Evolutionary conservation across 2,329 filamentous ascomycete species (phyloP).

Genomic region (Talaromyces atroroseus): DNA sequence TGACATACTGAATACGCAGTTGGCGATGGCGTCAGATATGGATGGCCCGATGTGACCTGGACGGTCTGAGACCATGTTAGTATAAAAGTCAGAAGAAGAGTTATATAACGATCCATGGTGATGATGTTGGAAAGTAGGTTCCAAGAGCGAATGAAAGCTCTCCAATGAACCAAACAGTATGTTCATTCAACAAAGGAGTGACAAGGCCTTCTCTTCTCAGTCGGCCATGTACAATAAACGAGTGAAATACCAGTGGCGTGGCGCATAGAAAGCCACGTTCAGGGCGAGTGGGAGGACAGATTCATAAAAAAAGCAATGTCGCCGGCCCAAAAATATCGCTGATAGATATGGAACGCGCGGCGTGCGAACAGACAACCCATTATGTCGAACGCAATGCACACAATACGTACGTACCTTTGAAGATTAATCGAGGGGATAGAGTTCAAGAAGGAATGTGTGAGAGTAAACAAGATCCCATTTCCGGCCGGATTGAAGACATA

Average conservation of each 20-base stretch:
- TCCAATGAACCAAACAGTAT: neutral
- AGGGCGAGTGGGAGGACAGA: neutral
- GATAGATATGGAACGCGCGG: neutral
- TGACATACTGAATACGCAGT: conserved; percentile 3
- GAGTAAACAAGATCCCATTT: neutral
- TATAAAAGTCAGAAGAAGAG: conserved; percentile 24
- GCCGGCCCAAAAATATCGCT: too few species aligned
- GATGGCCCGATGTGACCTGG: conserved; percentile 24
- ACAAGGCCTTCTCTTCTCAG: neutral
- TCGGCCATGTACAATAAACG: neutral
- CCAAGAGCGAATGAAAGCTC: neutral
- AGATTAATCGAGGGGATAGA: neutral
- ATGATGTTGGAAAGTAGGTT: neutral
- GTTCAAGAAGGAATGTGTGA: neutral
- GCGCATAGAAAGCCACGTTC: neutral
- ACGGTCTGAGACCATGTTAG: conserved; percentile 32
- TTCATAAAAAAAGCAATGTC: neutral
- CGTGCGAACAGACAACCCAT: neutral
- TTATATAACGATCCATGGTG: conserved; percentile 19
- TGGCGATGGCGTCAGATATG: conserved; percentile 12
- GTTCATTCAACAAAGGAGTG: neutral
- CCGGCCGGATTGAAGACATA: conserved; percentile 1
- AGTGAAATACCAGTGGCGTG: neutral
- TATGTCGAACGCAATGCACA: neutral
- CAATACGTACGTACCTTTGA: neutral